Conservation (phyloP, 495 filamentous ascomycete genomes). For the Xylaria acuta region DNA sequence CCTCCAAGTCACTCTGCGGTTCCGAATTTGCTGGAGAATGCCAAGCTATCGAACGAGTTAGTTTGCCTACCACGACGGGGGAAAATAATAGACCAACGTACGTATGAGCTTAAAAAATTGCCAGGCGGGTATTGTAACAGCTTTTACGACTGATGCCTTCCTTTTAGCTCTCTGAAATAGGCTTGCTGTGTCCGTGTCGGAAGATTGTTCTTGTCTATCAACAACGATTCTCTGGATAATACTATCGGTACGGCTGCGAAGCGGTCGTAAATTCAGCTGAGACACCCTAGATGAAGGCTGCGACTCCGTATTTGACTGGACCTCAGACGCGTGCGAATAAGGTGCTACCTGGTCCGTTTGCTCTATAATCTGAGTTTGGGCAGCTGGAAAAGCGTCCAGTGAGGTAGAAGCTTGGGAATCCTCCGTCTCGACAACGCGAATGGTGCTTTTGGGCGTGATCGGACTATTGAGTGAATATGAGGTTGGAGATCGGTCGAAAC, state of each 20-base stretch:
- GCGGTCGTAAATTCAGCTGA: constrained; percentile 34
- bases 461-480: constrained; percentile 20
- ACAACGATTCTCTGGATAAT: constrained; percentile 58
- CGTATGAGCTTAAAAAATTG: constrained; percentile 94
- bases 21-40: constrained; percentile 59
- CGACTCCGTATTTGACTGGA: constrained; percentile 24
- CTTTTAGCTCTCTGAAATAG: constrained; percentile 48
- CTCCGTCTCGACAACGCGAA: constrained; percentile 43
- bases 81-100: constrained; percentile 47
- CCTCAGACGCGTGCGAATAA: constrained; percentile 33
- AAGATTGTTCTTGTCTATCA: constrained; percentile 39
- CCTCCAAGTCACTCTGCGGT: constrained; percentile 53
- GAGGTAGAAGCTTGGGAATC: constrained; percentile 33
- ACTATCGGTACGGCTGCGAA: constrained; percentile 52
- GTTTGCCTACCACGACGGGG: constrained; percentile 26
- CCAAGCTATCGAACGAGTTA: constrained; percentile 74
- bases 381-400: neutral
- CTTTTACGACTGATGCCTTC: constrained; percentile 67
- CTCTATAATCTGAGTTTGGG: constrained; percentile 9
- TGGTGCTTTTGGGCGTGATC: constrained; percentile 40
- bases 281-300: constrained; percentile 28
- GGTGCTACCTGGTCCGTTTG: constrained; percentile 42
- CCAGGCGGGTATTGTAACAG: constrained; percentile 96
- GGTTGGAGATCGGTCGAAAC: constrained; percentile 12
- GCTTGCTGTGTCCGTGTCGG: constrained; percentile 46